Conservation (phyloP, 768 basidiomycete species). For the Dioszegia aurantiaca region DNA sequence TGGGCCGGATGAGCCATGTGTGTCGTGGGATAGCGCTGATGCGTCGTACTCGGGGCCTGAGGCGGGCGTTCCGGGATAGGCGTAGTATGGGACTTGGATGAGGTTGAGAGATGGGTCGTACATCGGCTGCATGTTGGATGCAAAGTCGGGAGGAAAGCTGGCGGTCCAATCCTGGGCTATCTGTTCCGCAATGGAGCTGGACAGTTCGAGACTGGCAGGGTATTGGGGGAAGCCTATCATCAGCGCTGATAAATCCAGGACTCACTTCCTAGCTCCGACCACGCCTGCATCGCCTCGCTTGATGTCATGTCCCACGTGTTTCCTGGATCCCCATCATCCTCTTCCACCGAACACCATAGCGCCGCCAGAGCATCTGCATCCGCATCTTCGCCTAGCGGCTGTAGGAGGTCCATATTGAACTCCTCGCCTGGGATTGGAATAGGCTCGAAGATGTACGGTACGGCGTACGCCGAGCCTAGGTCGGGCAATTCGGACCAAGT, state of each 20-base stretch:
- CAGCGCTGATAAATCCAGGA: neutral
- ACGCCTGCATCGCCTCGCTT: conserved; percentile 4
- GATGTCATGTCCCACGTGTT: neutral
- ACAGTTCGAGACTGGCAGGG: conserved; percentile 14
- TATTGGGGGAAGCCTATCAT: conserved; percentile 1
- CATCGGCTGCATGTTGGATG: neutral
- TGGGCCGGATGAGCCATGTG: conserved; percentile 12
- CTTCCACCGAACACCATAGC: conserved; percentile 27
- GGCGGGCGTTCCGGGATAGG: neutral
- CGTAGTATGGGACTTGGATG: conserved; percentile 10
- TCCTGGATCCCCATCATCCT: conserved; percentile 5
- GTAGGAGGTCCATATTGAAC: conserved; percentile 10
- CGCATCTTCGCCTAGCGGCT: conserved; percentile 6
- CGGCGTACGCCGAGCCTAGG: conserved; percentile 15
- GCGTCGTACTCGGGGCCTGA: neutral
- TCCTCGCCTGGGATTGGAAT: conserved; percentile 21
- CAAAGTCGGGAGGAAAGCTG: neutral
- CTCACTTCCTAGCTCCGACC: conserved; percentile 13
- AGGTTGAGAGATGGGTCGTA: neutral
- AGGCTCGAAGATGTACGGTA: conserved; percentile 33
- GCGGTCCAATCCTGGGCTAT: conserved; percentile 13
- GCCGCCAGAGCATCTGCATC: conserved; percentile 30
- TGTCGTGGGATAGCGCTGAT: conserved; percentile 4
- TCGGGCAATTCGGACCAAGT: conserved; percentile 16
- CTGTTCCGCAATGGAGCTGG: conserved; percentile 9